phyloP scores from a whole-genome alignment of 192 early-diverging fungal species.

The Spizellomyces sp. region DNA sequence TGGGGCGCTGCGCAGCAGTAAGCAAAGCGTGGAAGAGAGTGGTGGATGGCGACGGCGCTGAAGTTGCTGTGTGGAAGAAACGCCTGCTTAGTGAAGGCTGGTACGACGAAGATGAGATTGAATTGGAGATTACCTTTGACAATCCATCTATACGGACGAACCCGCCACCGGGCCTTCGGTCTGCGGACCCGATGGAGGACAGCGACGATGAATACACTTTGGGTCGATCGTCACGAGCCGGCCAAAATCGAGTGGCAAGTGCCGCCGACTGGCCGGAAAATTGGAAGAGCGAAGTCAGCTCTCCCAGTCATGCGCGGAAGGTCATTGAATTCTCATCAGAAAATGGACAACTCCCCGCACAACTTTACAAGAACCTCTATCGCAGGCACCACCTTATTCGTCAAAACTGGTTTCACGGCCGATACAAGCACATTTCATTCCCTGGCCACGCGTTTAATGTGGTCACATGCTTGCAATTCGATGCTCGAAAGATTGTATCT shows the following conservation, averaged over 20 bases:
- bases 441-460: slow-evolving; percentile 80
- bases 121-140: slow-evolving; percentile 16
- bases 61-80: slow-evolving; percentile 55
- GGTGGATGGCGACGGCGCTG: slow-evolving; percentile 71
- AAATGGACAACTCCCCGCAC: slow-evolving; percentile 36
- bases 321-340: slow-evolving; percentile 15
- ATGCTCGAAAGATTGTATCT: slow-evolving; percentile 92
- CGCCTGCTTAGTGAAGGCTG: slow-evolving; percentile 45
- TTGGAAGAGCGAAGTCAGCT: slow-evolving; percentile 5
- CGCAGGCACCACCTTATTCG: slow-evolving; percentile 77
- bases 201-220: slow-evolving; percentile 22
- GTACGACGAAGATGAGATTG: slow-evolving; percentile 46
- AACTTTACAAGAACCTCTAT: slow-evolving; percentile 81
- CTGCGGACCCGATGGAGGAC: slow-evolving; percentile 32
- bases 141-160: too few species aligned
- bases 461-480: slow-evolving; percentile 96
- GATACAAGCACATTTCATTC: slow-evolving; percentile 77
- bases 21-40: slow-evolving; percentile 76
- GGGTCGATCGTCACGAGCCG: not conserved
- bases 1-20: slow-evolving; percentile 82
- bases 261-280: slow-evolving; percentile 17
- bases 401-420: slow-evolving; percentile 82
- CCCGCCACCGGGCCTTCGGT: slow-evolving; percentile 18
- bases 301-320: not conserved
- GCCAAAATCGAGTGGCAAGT: not conserved